A percentile compares a stretch with the other conserved stretches of the same genome.
These are phyloP conservation scores for Paecilomyces variotii DNA, from an alignment of 2,329 filamentous ascomycete genomes.

Conservation along the genomic window DNA sequence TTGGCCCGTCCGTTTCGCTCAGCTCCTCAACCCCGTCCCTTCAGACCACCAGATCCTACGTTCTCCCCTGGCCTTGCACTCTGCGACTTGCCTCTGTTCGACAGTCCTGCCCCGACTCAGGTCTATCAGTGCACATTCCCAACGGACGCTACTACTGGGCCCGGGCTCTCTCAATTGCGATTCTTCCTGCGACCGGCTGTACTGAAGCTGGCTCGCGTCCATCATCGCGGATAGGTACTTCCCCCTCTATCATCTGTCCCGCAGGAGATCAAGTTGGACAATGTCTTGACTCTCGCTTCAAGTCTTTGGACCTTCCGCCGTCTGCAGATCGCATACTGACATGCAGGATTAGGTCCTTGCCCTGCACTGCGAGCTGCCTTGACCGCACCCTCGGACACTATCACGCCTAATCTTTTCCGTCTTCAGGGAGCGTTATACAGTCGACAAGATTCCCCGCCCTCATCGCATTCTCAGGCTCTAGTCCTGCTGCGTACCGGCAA, in stretches of 20 bases:
- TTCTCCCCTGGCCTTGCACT: not conserved
- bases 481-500: not conserved
- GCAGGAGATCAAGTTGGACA: not conserved
- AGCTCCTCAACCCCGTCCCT: not conserved
- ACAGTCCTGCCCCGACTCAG: not conserved
- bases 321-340: not conserved
- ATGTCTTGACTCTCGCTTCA: not conserved
- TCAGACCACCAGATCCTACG: not conserved
- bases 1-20: not conserved
- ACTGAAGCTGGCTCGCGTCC: not conserved
- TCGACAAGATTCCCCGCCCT: not conserved
- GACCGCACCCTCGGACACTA: not conserved
- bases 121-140: not conserved
- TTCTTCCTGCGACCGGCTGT: not conserved
- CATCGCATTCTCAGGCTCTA: not conserved
- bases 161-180: not conserved
- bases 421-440: not conserved
- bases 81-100: not conserved
- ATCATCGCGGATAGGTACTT: not conserved
- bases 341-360: not conserved
- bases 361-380: not conserved
- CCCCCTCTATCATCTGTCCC: not conserved
- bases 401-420: not conserved
- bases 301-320: not conserved
- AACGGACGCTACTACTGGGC: not conserved